These are phyloP conservation scores for Insectozyma bohioensis DNA, from an alignment of 1,139 yeast species.

Conservation along the genomic window DNA sequence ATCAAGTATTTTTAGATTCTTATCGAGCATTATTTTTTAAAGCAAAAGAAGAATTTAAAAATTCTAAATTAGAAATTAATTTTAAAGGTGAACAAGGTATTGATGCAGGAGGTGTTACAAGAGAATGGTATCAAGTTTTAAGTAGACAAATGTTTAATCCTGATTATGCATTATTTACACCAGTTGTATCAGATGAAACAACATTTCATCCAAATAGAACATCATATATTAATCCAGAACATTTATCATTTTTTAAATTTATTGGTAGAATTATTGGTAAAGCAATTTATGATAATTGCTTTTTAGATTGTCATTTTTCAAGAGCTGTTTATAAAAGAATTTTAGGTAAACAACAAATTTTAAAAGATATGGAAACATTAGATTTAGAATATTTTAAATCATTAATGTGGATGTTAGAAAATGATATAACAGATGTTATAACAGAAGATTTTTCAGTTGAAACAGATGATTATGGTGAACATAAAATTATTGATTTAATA, in stretches of 20 bases:
- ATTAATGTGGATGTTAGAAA: constrained; percentile 93
- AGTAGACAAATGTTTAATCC: constrained; percentile 97
- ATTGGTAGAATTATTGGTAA: constrained; percentile 94
- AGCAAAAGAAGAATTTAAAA: constrained; percentile 70
- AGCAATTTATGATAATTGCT: constrained; percentile 85
- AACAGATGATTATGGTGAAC: constrained; percentile 92
- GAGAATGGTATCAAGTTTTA: constrained; percentile 97
- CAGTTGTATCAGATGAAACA: constrained; percentile 89
- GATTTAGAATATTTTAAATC: constrained; percentile 93
- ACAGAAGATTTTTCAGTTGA: constrained; percentile 96
- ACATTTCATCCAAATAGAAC: constrained; percentile 96
- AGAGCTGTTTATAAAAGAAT: constrained; percentile 91
- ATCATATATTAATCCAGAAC: constrained; percentile 92
- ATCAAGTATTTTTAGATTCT: constrained; percentile 89
- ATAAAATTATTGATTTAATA: constrained; percentile 71
- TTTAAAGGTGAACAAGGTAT: constrained; percentile 96
- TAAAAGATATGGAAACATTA: constrained; percentile 92
- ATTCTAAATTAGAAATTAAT: constrained; percentile 70
- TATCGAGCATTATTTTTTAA: constrained; percentile 83
- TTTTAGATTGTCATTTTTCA: constrained; percentile 92
- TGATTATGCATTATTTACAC: constrained; percentile 88
- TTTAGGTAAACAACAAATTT: constrained; percentile 75
- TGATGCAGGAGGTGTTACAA: constrained; percentile 97
- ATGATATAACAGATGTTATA: constrained; percentile 93
- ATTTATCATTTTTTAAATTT: constrained; percentile 87